Evolutionary conservation across 352 stramenopile genomes (phyloP).

Genomic region (Globisporangium abappressorium): DNA sequence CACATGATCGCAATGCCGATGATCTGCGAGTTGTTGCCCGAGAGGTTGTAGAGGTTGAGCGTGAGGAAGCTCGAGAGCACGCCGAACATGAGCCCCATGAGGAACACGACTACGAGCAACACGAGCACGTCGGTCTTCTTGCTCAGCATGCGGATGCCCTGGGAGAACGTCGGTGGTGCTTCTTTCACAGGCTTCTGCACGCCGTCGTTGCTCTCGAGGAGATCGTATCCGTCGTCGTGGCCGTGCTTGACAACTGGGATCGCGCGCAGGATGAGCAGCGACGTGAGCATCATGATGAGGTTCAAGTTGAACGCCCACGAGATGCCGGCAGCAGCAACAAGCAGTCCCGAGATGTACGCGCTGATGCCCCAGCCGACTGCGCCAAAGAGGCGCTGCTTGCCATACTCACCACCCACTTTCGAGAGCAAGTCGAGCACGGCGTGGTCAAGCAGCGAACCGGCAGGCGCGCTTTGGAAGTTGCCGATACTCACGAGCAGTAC

Average conservation of each 20-base stretch:
- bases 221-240: constrained; percentile 20
- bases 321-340: constrained; percentile 58
- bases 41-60: constrained; percentile 81
- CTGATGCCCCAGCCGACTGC: constrained; percentile 61
- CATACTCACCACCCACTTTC: constrained; percentile 73
- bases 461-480: constrained; percentile 65
- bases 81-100: constrained; percentile 82
- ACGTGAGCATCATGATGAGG: constrained; percentile 43
- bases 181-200: constrained; percentile 8
- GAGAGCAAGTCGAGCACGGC: constrained; percentile 63
- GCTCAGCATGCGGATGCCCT: constrained; percentile 35
- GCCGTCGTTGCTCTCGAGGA: constrained; percentile 19
- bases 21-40: constrained; percentile 62
- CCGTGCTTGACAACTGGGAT: constrained; percentile 52
- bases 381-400: constrained; percentile 80
- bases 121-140: constrained; percentile 61
- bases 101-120: constrained; percentile 66
- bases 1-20: constrained; percentile 80
- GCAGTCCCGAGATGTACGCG: constrained; percentile 68
- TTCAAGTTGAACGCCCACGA: constrained; percentile 78
- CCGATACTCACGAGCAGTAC: constrained; percentile 49
- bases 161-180: constrained; percentile 39
- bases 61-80: constrained; percentile 83
- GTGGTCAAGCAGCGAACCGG: constrained; percentile 67
- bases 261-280: constrained; percentile 57